Base-by-base conservation (phyloP, 2,329 filamentous ascomycete species). In the Fusarium musae region DNA sequence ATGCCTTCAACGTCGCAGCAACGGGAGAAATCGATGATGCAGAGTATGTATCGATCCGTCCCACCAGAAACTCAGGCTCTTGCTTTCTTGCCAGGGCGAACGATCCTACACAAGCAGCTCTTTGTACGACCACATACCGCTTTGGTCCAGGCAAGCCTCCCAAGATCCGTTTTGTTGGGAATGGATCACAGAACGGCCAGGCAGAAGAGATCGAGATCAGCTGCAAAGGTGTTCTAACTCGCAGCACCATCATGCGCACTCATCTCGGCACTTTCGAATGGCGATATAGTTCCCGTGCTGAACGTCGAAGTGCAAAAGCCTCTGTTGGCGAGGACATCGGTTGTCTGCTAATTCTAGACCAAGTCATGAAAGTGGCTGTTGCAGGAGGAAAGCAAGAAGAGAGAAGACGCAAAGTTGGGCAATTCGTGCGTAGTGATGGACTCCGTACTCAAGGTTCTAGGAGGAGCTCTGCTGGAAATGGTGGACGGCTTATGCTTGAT, bases 71-170 rank as follows among this genome's bases (percentile, higher is more conserved):
- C 66, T 89, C 87, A 2, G 87, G 84, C 6, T 84, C 81, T 39
- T 84, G 87, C 68, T 83, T 84, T 69, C 84, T 90, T 53, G 78
- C 87, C 8, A 79, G 86, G 40, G 84, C 82, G 28, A 80, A 83
- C 40, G 82, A 83, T 19, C 72, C 75, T 9, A 58, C 66, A 3
- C 76, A 77, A n/a, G 63, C 75, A 17, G 79, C 84, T 9, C 75
- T 89, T n/a, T 86, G 84, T 70, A 82, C 78, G 2, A 91, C 89
- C 1, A 85, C 83, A 7, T 91, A 91, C 79, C 86, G 85, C 70
- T 90, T 87, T 74, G 89, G 89, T 0, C 88, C 88, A 3, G 83
- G 83, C 44, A 83, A 84, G 5, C 84, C 87, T 11, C 89, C 89
- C 6, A 79, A 84, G 47, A 79, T 92, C 30, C 68, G 73, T 39